These are phyloP conservation scores for Aspergillus wentii DNA, from an alignment of 495 filamentous ascomycete genomes.

Conservation along the genomic window DNA sequence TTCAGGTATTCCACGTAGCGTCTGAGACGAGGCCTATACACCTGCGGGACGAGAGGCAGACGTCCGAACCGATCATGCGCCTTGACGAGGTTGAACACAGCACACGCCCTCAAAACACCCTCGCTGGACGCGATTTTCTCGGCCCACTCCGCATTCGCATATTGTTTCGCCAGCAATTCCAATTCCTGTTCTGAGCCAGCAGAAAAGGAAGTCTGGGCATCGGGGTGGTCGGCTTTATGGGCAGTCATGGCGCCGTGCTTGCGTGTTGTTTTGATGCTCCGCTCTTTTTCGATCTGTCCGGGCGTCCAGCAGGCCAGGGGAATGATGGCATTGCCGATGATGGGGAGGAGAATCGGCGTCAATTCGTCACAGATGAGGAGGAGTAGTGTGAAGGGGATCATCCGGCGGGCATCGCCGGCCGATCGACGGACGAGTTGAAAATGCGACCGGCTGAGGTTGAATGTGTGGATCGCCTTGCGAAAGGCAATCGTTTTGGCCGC, in stretches of 20 bases:
- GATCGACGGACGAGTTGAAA: constrained; percentile 64
- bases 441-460: constrained; percentile 48
- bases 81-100: constrained; percentile 40
- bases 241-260: constrained; percentile 23
- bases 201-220: constrained; percentile 7
- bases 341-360: constrained; percentile 67
- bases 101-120: constrained; percentile 38
- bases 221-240: constrained; percentile 6
- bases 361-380: constrained; percentile 78
- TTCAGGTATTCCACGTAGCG: constrained; percentile 47
- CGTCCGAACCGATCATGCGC: constrained; percentile 25
- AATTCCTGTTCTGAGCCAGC: constrained; percentile 21
- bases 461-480: constrained; percentile 16
- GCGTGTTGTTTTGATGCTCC: constrained; percentile 41
- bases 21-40: constrained; percentile 37
- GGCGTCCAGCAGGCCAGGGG: constrained; percentile 81
- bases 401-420: constrained; percentile 61
- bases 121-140: constrained; percentile 8
- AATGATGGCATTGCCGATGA: constrained; percentile 62
- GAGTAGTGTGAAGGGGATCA: constrained; percentile 70
- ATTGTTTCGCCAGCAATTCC: constrained; percentile 15
- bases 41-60: constrained; percentile 24
- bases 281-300: constrained; percentile 56
- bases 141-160: constrained; percentile 17
- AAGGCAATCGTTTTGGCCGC: constrained; percentile 14